Base-by-base conservation (phyloP, 2,329 filamentous ascomycete species). In the Epichloe brachyelytri region DNA sequence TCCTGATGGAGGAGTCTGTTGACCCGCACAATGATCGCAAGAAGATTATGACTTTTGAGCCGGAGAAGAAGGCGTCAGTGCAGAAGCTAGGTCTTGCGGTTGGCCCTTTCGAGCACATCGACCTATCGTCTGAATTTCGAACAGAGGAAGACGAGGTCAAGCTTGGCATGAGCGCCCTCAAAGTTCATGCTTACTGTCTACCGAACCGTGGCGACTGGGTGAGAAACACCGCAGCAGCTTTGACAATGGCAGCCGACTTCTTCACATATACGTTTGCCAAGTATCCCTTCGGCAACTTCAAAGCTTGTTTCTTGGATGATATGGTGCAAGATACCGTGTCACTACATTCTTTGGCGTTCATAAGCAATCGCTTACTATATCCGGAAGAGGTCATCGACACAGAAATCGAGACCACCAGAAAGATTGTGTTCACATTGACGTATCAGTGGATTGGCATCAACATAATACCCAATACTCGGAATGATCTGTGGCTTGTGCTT, bases 371-470 rank as follows among this genome's bases (percentile, higher is more conserved):
- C 41, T 73, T 98, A 1, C 78, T 98, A 0, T 95, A 88, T 60
- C 86, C 88, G 0, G 82, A 88, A 56, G 83, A 87, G 34, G 80
- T 97, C 37, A 83, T 95, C 58, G 91, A 98, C 60, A 83, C 83
- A 0, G 82, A 95, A 59, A 82, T 93, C 58, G 82, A 88, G 33
- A 85, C 86, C 11, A 94, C 88, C 4, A 79, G 89, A 54, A 82
- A 80, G 50, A 71, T 98, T 19, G 84, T 94, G 8, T 85, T 93
- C 63, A 83, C 89, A 1, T 73, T 97, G 46, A 88, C 93, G 11
- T 87, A 83, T 53, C 93, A 98, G 65, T 98, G 91, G 86, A 87
- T 93, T 56, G 93, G 93, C 15, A 85, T 98, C 56, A 90, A 90
- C 62, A 86, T 98, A 57, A 84, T 95, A 46, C 85, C 93, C 0